Base-by-base conservation (phyloP, 2,329 filamentous ascomycete species). In the Aspergillaceae sp. region DNA sequence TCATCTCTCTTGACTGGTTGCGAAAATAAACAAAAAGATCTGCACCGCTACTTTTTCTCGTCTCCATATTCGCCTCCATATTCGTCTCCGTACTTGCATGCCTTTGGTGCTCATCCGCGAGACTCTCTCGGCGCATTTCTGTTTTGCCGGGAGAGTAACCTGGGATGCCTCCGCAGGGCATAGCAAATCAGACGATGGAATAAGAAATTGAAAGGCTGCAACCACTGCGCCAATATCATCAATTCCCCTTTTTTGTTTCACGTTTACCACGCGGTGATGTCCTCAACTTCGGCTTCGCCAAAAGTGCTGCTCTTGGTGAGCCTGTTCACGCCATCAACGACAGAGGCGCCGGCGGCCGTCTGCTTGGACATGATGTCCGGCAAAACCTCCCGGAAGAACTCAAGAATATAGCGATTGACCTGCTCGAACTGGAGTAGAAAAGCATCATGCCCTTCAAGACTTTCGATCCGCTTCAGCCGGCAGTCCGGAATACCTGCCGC, bases 361-460 rank as follows among this genome's bases (percentile, higher is more conserved):
- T 79, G 73, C 56, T 74, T 78, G 33, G 68, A 72, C 90, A 97
- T 96, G 53, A 98, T 91, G 54, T 95, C 87, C 1, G 89, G 87
- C 29, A 98, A 66, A 2, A 85, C 82, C 57, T 91, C 82, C 48
- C 83, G 78, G 66, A 98, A 74, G 63, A 98, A 98, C 2, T 79
- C 79, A 11, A 96, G 70, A 42, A 96, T 82, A 62, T 95, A 87
- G 30, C 74, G 76, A 68, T 98, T 98, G 48, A 97, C 92, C 69
- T 97, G 91, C 71, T 96, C 88, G 61, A 98, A 98, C 67, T 98
- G 91, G 45, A 98, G 71, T 59, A 98, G 69, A 66, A 98, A 98
- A 0, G 92, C 92, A 66, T 98, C 92, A 59, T 98, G 92, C 1
- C 92, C 92, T 63, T 98, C 92, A 0, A 88, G 86, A 50, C 86